Conservation (phyloP, 768 basidiomycete genomes). For the Boletus bicolor region DNA sequence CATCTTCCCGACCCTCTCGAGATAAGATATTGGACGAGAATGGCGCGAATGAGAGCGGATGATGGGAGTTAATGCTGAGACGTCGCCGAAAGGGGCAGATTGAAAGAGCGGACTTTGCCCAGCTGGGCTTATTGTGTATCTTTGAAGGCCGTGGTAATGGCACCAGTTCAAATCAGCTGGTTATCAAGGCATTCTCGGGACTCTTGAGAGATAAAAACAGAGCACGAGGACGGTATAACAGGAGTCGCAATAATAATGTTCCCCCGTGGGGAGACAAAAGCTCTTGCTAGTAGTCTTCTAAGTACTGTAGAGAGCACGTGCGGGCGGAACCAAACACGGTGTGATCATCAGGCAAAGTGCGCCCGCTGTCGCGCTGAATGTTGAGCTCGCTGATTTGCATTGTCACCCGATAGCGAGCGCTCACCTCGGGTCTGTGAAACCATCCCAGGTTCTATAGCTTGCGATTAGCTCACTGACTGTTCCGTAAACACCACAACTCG, state of each 20-base stretch:
- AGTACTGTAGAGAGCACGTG: slow-evolving; percentile 3
- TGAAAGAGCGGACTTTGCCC: slow-evolving; percentile 14
- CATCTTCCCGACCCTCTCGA: background rate
- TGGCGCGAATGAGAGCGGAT: slow-evolving; percentile 5
- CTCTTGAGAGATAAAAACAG: background rate
- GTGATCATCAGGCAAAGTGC: slow-evolving; percentile 1
- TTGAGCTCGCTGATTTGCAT: slow-evolving; percentile 3
- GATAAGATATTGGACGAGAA: slow-evolving; percentile 4
- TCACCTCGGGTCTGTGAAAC: background rate
- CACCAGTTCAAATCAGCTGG: background rate
- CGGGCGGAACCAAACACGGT: background rate
- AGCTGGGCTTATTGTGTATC: slow-evolving; percentile 1
- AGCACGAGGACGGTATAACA: background rate
- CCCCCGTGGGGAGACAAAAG: background rate
- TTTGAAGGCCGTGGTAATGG: slow-evolving; percentile 3
- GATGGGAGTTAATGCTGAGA: slow-evolving; percentile 4
- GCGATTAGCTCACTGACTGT: slow-evolving; percentile 8
- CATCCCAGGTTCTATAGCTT: background rate
- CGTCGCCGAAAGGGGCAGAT: slow-evolving; percentile 18
- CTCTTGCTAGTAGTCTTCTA: background rate
- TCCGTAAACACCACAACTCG: slow-evolving; percentile 50
- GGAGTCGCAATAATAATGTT: background rate
- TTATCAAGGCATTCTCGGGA: background rate
- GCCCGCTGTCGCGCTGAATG: background rate
- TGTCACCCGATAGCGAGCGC: background rate